Conservation (phyloP, 805 yeast genomes). For the Tetrapisispora nanseiensis region DNA sequence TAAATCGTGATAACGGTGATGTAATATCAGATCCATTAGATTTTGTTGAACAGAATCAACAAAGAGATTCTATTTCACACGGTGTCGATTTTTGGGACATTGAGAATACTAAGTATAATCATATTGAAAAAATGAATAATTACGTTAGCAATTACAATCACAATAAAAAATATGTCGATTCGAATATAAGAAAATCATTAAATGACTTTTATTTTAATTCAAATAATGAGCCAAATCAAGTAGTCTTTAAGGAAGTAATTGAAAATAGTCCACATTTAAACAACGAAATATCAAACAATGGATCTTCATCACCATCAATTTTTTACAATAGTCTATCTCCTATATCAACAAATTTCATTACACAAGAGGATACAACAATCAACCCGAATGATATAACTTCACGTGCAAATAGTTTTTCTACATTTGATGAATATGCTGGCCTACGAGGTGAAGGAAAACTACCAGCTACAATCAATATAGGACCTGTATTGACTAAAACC, state of each 20-base stretch:
- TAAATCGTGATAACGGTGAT: too few relatives aligned
- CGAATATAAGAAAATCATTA: slow-evolving; percentile 17
- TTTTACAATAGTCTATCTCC: neutral
- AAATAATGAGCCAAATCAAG: neutral
- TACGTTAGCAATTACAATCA: too few relatives aligned
- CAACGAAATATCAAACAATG: neutral
- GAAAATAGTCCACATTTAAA: neutral
- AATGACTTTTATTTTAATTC: slow-evolving; percentile 20
- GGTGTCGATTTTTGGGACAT: slow-evolving; percentile 22
- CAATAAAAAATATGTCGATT: neutral
- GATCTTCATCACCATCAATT: neutral
- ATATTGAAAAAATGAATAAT: too few relatives aligned
- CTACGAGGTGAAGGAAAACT: neutral
- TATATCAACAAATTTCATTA: neutral
- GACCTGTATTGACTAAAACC: neutral
- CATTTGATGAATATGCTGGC: neutral
- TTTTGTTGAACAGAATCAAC: slow-evolving; percentile 7
- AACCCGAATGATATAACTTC: neutral
- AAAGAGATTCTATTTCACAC: slow-evolving; percentile 25
- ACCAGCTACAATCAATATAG: neutral
- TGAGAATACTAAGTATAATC: too few relatives aligned
- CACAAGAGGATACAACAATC: neutral
- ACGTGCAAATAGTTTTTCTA: neutral
- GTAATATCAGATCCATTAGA: slow-evolving; percentile 12
- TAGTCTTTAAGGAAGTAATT: neutral